phyloP scores from a whole-genome alignment of 1,284 basidiomycete genomes.

The Ceratorhiza oryzae-sativae region DNA sequence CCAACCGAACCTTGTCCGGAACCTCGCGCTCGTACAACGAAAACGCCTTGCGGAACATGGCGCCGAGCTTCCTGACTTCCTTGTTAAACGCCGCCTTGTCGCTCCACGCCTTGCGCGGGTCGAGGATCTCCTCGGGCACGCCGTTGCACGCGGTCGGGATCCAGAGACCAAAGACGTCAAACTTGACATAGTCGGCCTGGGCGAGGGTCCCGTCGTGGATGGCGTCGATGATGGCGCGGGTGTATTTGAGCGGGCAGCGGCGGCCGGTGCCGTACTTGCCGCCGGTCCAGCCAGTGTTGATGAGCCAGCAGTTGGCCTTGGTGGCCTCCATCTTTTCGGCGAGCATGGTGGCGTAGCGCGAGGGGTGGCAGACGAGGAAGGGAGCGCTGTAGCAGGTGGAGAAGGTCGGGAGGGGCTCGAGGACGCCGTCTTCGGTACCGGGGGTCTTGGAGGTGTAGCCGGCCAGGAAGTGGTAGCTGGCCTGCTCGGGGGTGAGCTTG shows the following conservation, averaged over 20 bases:
- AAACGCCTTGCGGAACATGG: constrained; percentile 94
- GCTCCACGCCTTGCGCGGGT: constrained; percentile 84
- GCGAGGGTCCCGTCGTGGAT: constrained; percentile 94
- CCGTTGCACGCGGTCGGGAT: constrained; percentile 83
- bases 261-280: constrained; percentile 91
- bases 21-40: constrained; percentile 88
- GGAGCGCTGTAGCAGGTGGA: constrained; percentile 99
- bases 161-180: constrained; percentile 63
- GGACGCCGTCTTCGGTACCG: constrained; percentile 97
- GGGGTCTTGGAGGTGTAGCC: constrained; percentile 98
- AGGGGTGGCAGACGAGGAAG: constrained; percentile 97
- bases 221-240: constrained; percentile 94
- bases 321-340: constrained; percentile 92
- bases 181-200: constrained; percentile 86
- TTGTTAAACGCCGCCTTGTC: constrained; percentile 86
- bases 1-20: constrained; percentile 74
- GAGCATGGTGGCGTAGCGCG: constrained; percentile 96
- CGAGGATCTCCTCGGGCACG: constrained; percentile 87
- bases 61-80: constrained; percentile 83
- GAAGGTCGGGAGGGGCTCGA: constrained; percentile 99
- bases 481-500: constrained; percentile 92
- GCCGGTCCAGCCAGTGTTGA: constrained; percentile 99
- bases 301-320: constrained; percentile 95
- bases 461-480: constrained; percentile 96
- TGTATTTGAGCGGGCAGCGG: constrained; percentile 95